Percentiles rank a stretch among this genome's conserved stretches.
Evolutionary conservation across 139 green algal genomes (phyloP).

Genomic region (Chlorella sp.): DNA sequence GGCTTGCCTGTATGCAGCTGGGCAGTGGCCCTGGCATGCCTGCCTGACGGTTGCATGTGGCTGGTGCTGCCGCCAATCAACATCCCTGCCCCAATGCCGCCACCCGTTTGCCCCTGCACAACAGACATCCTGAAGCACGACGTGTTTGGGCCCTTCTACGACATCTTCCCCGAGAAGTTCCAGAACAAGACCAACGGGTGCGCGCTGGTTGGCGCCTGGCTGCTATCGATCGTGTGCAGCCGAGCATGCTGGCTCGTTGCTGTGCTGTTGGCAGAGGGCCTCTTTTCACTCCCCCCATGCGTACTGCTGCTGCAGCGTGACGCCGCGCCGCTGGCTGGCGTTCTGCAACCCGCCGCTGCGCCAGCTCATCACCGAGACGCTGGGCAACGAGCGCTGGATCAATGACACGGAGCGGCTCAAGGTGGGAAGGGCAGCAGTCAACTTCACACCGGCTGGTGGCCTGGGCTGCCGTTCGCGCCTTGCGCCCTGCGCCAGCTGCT

Average conservation of each 20-base stretch:
- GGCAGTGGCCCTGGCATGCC: not conserved
- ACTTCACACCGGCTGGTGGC: no score
- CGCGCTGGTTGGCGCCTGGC: no score
- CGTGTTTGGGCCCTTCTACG: slow-evolving; percentile 66
- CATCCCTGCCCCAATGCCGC: not conserved
- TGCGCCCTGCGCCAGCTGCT: no score
- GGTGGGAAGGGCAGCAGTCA: slow-evolving; percentile 4
- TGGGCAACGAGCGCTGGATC: slow-evolving; percentile 95
- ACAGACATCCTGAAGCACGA: slow-evolving; percentile 53
- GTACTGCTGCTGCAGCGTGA: slow-evolving; percentile 63
- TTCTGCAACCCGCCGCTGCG: slow-evolving; percentile 96
- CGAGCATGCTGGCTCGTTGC: no score
- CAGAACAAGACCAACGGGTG: slow-evolving; percentile 98
- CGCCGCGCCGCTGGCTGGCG: slow-evolving; percentile 88
- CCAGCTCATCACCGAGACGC: slow-evolving; percentile 87
- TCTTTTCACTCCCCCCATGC: no score
- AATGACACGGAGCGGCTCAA: slow-evolving; percentile 72
- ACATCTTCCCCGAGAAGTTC: slow-evolving; percentile 87
- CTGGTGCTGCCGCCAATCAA: not conserved
- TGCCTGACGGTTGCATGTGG: not conserved
- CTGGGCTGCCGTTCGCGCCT: no score
- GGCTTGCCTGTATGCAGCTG: not conserved
- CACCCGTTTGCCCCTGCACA: not conserved
- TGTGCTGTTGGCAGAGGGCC: no score
- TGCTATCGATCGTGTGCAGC: no score